phyloP scores from a whole-genome alignment of 805 yeast species.

The Lipomyces chichibuensis region DNA sequence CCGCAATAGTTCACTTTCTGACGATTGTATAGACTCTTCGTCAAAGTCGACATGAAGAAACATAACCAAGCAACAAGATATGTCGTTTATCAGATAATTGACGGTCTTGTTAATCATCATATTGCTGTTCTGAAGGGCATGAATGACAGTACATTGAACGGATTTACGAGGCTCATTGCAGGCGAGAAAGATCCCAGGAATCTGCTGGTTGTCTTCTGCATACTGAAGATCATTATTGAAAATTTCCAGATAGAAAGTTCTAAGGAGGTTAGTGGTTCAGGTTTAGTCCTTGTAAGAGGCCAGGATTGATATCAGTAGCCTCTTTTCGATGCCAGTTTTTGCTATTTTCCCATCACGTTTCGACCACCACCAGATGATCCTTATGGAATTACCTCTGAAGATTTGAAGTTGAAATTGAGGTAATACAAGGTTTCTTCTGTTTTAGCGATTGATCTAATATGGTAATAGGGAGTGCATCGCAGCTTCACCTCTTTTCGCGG shows the following conservation, averaged over 20 bases:
- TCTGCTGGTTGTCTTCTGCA: slow-evolving; percentile 65
- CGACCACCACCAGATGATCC: slow-evolving; percentile 83
- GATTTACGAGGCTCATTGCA: slow-evolving; percentile 68
- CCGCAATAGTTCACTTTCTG: background rate
- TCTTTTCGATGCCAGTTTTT: slow-evolving; percentile 83
- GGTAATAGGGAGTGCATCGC: slow-evolving; percentile 59
- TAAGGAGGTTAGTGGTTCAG: slow-evolving; percentile 18
- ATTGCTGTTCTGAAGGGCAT: slow-evolving; percentile 33
- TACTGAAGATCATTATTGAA: slow-evolving; percentile 55
- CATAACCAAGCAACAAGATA: slow-evolving; percentile 51
- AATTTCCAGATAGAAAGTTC: slow-evolving; percentile 47
- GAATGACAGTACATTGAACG: slow-evolving; percentile 53
- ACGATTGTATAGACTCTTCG: slow-evolving; percentile 10
- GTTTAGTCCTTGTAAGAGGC: background rate
- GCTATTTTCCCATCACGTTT: slow-evolving; percentile 96
- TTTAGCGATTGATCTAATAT: background rate
- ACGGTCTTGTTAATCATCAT: slow-evolving; percentile 23
- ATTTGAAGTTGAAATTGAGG: slow-evolving; percentile 61
- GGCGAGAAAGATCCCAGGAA: slow-evolving; percentile 97
- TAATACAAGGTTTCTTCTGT: background rate
- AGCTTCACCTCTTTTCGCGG: slow-evolving; percentile 63
- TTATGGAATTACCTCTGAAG: slow-evolving; percentile 73
- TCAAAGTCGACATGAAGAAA: slow-evolving; percentile 42
- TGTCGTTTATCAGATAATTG: slow-evolving; percentile 57
- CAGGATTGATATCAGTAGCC: slow-evolving; percentile 44